Evolutionary conservation across 352 stramenopile species (phyloP), one percentile per base, ranked within the genome.

Genomic region (Globisporangium sylvaticum): DNA sequence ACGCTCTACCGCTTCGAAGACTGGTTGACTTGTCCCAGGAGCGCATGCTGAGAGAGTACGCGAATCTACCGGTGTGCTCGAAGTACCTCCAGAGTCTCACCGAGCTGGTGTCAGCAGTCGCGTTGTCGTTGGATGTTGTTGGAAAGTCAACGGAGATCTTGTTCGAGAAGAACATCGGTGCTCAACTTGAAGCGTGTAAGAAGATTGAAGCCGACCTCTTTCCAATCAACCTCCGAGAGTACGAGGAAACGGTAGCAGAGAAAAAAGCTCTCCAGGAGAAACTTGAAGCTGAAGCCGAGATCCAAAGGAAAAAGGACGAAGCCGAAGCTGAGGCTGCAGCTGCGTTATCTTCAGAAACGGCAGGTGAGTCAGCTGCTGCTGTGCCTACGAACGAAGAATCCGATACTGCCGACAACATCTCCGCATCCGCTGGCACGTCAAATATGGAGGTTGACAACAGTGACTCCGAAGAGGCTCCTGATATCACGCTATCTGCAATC

Each of bases 401-500:
- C 0, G 72, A 85, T 64, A 56, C 67, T 29, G 54, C 32, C 4
- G 73, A 58, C 55, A 67, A 67, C 64, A 69, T 42, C 70, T 65
- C 65, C 76, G 70, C 56, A 52, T 60, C 27, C 31, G 44, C 25
- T 57, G 62, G 32, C 58, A 64, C 71, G 9, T 87, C 80, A 3
- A 92, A 82, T 61, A 94, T 94, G 87, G 87, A 94, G 46, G 76
- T 94, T 15, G 87, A 94, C 59, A 89, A 86, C 59, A 94, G 87
- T 63, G 87, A 94, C 48, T 83, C 77, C 7, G 87, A 94, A 55
- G 87, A 93, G 14, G 77, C 83, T 46, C 73, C 84, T 0, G 85
- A 90, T 67, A 88, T 95, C 55, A 92, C 84, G 20, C 70, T 94
- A 12, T 92, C 84, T 6, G 84, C 84, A 18, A 93, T 94, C 60